Conservation (phyloP, 148 eudicot genomes). For the Heliamphora exappendiculata region DNA sequence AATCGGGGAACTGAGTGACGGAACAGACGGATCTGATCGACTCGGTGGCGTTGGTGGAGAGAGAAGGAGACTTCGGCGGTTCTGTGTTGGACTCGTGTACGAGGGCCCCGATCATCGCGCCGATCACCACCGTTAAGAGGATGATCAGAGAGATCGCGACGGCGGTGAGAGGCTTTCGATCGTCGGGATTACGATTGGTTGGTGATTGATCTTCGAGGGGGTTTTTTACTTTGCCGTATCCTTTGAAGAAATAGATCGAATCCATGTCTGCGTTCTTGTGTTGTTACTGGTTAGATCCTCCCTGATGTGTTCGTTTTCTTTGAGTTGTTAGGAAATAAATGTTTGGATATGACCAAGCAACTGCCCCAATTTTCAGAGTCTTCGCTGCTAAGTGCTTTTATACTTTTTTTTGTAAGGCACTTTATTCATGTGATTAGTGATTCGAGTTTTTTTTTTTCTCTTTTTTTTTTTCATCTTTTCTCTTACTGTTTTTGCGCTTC, state of each 20-base stretch:
- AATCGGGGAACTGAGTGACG: slow-evolving; percentile 31
- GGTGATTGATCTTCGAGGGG: slow-evolving; percentile 12
- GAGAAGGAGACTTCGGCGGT: slow-evolving; percentile 1
- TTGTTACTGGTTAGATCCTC: no score
- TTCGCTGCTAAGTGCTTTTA: no score
- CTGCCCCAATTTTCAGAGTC: no score
- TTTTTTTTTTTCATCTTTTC: no score
- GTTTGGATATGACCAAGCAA: no score
- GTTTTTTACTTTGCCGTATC: slow-evolving; percentile 24
- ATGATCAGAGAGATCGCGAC: slow-evolving; percentile 14
- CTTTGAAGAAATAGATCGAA: slow-evolving; percentile 29
- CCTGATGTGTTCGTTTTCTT: no score
- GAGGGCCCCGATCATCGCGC: slow-evolving; percentile 3
- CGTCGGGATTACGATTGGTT: background rate
- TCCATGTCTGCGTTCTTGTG: slow-evolving; percentile 12
- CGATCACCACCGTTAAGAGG: slow-evolving; percentile 20
- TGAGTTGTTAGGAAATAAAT: no score
- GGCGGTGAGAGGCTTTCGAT: slow-evolving; percentile 12
- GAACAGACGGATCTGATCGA: slow-evolving; percentile 29
- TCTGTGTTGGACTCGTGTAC: slow-evolving; percentile 21
- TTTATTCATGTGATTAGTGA: no score
- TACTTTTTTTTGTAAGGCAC: no score
- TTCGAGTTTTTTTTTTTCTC: no score
- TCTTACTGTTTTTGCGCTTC: no score
- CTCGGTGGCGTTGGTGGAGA: slow-evolving; percentile 18